Evolutionary conservation across 495 filamentous ascomycete species (phyloP).

Genomic region (Collariella sp.): DNA sequence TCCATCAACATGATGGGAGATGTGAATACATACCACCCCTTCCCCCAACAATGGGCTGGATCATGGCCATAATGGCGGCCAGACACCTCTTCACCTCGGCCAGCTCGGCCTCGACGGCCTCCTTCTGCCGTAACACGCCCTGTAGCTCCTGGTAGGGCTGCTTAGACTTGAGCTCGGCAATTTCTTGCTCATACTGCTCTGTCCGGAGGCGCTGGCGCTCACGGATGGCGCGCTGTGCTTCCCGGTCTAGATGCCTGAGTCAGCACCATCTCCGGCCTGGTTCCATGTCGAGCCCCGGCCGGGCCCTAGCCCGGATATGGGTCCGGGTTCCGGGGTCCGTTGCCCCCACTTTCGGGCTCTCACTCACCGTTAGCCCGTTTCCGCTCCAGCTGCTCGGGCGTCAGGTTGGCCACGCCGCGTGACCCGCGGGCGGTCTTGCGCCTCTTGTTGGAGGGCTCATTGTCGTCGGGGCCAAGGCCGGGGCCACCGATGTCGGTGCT

Average conservation of each 20-base stretch:
- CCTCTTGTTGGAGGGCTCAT: constrained; percentile 24
- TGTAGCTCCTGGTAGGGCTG: constrained; percentile 76
- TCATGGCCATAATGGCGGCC: constrained; percentile 49
- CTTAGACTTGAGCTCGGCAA: constrained; percentile 48
- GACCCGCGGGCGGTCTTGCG: constrained; percentile 33
- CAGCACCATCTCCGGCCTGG: too few species aligned
- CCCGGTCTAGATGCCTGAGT: constrained; percentile 45
- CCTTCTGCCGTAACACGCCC: constrained; percentile 57
- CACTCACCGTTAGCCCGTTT: constrained; percentile 65
- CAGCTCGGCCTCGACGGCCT: constrained; percentile 61
- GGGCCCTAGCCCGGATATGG: not conserved
- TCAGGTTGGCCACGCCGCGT: constrained; percentile 60
- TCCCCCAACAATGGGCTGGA: constrained; percentile 49
- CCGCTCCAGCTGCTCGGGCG: constrained; percentile 60
- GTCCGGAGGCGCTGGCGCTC: constrained; percentile 69
- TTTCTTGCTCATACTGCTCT: constrained; percentile 46
- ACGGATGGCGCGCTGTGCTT: constrained; percentile 74
- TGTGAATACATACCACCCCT: constrained; percentile 8
- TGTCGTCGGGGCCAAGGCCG: too few species aligned
- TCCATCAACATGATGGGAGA: too few species aligned
- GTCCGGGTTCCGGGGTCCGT: not conserved
- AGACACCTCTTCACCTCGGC: constrained; percentile 56
- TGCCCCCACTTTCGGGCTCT: not conserved
- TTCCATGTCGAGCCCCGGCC: not conserved
- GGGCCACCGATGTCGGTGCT: constrained; percentile 2